These are phyloP conservation scores for Ustilago hordei DNA, from an alignment of 1,284 basidiomycete species.

Conservation along the genomic window DNA sequence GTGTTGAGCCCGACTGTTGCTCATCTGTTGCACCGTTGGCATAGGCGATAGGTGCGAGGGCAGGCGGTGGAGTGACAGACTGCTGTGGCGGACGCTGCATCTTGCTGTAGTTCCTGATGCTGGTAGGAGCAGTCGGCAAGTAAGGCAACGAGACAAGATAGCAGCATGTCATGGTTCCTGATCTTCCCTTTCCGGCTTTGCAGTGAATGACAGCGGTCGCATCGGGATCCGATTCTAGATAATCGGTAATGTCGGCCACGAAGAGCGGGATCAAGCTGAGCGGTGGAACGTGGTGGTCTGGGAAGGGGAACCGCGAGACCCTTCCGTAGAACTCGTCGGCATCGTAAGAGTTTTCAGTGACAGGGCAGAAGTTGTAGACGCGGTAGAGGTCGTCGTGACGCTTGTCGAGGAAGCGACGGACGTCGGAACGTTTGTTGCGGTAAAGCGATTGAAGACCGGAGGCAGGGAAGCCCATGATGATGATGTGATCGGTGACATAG, in stretches of 20 bases:
- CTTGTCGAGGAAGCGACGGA: slow-evolving; percentile 80
- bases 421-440: slow-evolving; percentile 82
- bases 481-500: slow-evolving; percentile 78
- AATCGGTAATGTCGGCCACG: slow-evolving; percentile 81
- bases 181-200: slow-evolving; percentile 73
- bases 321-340: slow-evolving; percentile 72
- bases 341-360: slow-evolving; percentile 72
- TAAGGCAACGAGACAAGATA: slow-evolving; percentile 58
- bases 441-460: slow-evolving; percentile 83
- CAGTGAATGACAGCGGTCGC: slow-evolving; percentile 87
- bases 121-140: slow-evolving; percentile 50
- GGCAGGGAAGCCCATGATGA: slow-evolving; percentile 88
- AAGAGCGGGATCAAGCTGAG: slow-evolving; percentile 82
- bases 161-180: slow-evolving; percentile 62
- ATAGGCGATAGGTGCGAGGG: slow-evolving; percentile 7
- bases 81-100: slow-evolving; percentile 33
- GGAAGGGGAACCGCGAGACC: slow-evolving; percentile 87
- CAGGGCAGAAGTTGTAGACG: slow-evolving; percentile 80
- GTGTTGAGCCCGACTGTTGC: background rate
- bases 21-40: background rate
- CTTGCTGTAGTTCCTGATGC: slow-evolving; percentile 47
- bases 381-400: slow-evolving; percentile 82
- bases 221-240: slow-evolving; percentile 78
- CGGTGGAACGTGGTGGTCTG: slow-evolving; percentile 81
- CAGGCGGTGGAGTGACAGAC: slow-evolving; percentile 1